A percentile compares a stretch with the other conserved stretches of the same genome.
Conservation (phyloP, 73 alveolate genomes). For the Effrenium voratum region DNA sequence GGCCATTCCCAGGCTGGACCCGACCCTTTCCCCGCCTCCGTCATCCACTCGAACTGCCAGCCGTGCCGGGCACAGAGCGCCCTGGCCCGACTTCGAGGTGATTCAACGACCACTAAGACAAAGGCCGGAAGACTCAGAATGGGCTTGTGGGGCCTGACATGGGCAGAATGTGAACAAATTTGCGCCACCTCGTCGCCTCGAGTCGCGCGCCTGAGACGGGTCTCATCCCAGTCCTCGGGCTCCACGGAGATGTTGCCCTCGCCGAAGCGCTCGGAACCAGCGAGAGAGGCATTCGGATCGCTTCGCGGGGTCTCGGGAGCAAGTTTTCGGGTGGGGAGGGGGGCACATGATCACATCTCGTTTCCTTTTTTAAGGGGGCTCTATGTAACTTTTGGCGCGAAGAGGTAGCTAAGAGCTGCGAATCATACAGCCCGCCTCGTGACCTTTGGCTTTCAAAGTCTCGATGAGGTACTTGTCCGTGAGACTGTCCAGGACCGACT, state of each 20-base stretch:
- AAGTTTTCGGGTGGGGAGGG: background rate
- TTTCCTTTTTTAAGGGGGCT: background rate
- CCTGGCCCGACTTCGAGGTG: background rate
- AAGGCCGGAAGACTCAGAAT: too few species aligned
- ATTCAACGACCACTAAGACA: too few species aligned
- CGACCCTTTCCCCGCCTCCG: background rate
- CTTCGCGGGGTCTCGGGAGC: background rate
- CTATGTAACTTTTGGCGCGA: background rate
- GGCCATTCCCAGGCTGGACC: background rate
- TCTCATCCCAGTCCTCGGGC: slow-evolving; percentile 84
- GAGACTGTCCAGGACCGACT: slow-evolving; percentile 9
- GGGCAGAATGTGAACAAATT: too few species aligned
- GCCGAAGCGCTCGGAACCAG: background rate
- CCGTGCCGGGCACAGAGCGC: slow-evolving; percentile 87
- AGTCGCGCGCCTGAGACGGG: slow-evolving; percentile 4
- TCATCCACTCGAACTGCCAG: slow-evolving; percentile 90
- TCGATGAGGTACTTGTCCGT: slow-evolving; percentile 34
- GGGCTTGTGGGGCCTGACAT: too few species aligned
- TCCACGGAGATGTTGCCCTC: slow-evolving; percentile 81
- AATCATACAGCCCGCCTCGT: background rate
- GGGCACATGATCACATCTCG: background rate
- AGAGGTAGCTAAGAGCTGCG: background rate
- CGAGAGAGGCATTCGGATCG: background rate
- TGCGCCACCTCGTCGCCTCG: too few species aligned
- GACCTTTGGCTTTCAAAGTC: background rate